Evolutionary conservation across 2,329 filamentous ascomycete species (phyloP).

Genomic region (Bipolaris sorokiniana): DNA sequence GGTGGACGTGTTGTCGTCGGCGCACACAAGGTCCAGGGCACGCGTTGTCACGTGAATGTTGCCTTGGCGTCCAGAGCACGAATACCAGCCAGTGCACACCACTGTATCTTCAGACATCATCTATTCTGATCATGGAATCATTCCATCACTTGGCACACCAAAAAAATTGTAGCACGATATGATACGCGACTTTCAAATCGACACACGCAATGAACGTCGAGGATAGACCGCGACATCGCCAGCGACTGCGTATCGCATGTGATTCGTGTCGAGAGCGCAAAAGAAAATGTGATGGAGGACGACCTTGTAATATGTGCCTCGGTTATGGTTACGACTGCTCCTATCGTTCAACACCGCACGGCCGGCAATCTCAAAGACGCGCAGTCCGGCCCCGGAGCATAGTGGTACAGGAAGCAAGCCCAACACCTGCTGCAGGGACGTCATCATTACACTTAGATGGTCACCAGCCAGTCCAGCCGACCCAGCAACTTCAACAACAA

Average conservation of each 20-base stretch:
- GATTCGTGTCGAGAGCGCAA: neutral
- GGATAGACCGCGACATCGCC: neutral
- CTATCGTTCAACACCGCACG: neutral
- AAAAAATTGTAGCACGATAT: neutral
- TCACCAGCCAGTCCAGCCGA: neutral
- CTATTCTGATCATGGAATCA: too few relatives aligned
- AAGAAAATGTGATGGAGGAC: neutral
- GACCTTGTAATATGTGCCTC: neutral
- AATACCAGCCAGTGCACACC: too few relatives aligned
- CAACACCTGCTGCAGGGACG: neutral
- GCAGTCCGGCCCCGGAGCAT: neutral
- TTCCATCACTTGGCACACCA: too few relatives aligned
- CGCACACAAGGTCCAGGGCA: conserved; percentile 2
- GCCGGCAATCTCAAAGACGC: neutral
- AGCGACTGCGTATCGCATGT: neutral
- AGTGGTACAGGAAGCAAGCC: neutral
- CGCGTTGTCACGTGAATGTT: conserved; percentile 23
- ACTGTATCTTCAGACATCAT: too few relatives aligned
- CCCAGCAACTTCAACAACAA: neutral
- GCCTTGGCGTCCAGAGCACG: neutral
- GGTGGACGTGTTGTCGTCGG: conserved; percentile 21
- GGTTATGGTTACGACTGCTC: neutral
- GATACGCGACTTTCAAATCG: neutral
- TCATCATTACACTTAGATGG: neutral
- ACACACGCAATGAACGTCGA: neutral